A percentile compares a stretch with the other conserved stretches of the same genome.
phyloP scores from a whole-genome alignment of 169 alveolate genomes.

The Eimeria acervulina region DNA sequence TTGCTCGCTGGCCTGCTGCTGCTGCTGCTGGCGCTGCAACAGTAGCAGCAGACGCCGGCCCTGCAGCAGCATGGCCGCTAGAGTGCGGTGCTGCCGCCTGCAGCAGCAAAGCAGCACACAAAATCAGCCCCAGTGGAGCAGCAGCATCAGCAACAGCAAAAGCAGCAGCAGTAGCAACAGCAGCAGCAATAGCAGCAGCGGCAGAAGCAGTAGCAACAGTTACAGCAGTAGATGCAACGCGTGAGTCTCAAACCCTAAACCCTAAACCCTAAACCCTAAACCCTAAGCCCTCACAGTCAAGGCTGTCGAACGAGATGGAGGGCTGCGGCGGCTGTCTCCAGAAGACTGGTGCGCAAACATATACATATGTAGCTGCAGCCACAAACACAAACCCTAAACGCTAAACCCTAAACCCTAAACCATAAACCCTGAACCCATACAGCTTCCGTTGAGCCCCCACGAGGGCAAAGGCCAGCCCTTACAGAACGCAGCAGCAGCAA shows the following conservation, averaged over 20 bases:
- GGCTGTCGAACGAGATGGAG: background rate
- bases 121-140: background rate
- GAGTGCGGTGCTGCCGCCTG: background rate
- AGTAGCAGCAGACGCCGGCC: background rate
- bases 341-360: constrained; percentile 65
- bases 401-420: constrained; percentile 35
- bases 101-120: background rate
- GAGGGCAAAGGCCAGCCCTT: background rate
- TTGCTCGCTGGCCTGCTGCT: constrained; percentile 50
- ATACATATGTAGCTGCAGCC: constrained; percentile 56
- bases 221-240: background rate
- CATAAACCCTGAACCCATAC: background rate
- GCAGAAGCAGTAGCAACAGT: constrained; percentile 26
- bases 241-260: background rate
- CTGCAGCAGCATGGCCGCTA: constrained; percentile 15
- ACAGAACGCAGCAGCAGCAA: no score
- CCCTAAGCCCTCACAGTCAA: background rate
- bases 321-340: background rate
- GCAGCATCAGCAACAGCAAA: background rate
- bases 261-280: background rate
- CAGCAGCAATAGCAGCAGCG: background rate
- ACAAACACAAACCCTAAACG: background rate
- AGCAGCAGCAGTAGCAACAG: background rate
- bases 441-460: background rate
- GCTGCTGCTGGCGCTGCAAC: constrained; percentile 36